Evolutionary conservation across 345 rosid species (phyloP).

Genomic region (Gossypium sturtianum): DNA sequence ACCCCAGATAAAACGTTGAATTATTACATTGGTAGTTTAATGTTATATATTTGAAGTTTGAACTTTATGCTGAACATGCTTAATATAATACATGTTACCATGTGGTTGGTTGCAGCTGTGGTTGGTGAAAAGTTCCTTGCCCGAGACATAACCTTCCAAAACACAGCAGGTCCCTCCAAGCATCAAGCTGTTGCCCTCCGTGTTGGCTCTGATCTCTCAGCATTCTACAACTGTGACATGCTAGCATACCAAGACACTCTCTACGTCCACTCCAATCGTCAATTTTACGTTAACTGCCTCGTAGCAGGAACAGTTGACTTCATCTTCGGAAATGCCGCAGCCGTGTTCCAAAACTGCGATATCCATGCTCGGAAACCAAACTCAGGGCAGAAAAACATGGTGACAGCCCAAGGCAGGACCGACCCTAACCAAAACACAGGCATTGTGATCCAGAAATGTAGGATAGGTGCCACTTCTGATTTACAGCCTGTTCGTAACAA

Average conservation of each 20-base stretch:
- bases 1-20: background rate
- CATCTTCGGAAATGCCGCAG: conserved; percentile 71
- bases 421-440: conserved; percentile 95
- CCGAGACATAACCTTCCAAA: conserved; percentile 52
- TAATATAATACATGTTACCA: background rate
- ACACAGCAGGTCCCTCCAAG: conserved; percentile 63
- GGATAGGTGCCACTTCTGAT: conserved; percentile 80
- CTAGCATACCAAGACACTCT: conserved; percentile 68
- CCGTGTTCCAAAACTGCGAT: conserved; percentile 64
- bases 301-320: conserved; percentile 77
- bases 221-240: conserved; percentile 54
- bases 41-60: background rate
- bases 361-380: conserved; percentile 83
- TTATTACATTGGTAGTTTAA: background rate
- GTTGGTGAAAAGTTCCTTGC: conserved; percentile 60
- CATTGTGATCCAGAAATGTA: conserved; percentile 74
- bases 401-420: conserved; percentile 83
- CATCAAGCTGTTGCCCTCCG: conserved; percentile 69
- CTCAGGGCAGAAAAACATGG: conserved; percentile 90
- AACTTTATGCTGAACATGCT: background rate
- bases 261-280: conserved; percentile 57
- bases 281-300: conserved; percentile 57
- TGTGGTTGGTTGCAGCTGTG: conserved; percentile 36
- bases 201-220: conserved; percentile 61
- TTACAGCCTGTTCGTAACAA: conserved; percentile 36